Base-by-base conservation (phyloP, 257 asterid species). In the Fraxinus anomala region DNA sequence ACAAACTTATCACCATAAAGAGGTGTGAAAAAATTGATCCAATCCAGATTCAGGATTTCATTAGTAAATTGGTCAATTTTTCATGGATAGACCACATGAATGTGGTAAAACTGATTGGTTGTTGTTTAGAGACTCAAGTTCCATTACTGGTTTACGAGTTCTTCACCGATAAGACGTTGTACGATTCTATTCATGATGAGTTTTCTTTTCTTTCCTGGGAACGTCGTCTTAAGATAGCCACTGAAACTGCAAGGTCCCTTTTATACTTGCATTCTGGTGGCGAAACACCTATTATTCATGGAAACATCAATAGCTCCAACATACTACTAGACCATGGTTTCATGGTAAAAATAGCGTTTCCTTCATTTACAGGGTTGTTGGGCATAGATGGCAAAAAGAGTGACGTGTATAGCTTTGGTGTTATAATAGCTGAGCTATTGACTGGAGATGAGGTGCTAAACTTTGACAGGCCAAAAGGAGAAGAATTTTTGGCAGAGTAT, bases 371-470 rank as follows among this genome's bases (percentile, higher is more conserved):
- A 11, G 16, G 30, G 24, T 16, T 21, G 9, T 14, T 28, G 17
- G 69, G 31, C 19, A 23, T 42, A 37, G 2, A 13, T 16, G 80
- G 77, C 65, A 67, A 28, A 70, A 76, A 76, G 75, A 82, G 65
- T 1, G 86, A 79, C 31, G 82, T 85, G n/a, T 82, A 82, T 26
- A 73, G 84, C 54, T 82, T 79, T 9, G 86, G 88, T 14, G 74
- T 82, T 13, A 51, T 85, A 34, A 31, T 80, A 42, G 77, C 76
- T 1, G 84, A 82, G 84, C 74, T 80, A 13, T 73, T 85, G 79
- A 79, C 82, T 0, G 81, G 84, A 51, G 47, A 70, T 75, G 21
- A 73, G 13, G 77, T 49, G 11, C 21, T 67, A 24, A 56, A 34
- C 26, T 31, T 33, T 65, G 74, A 54, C 26, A 73, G 80, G 77